Evolutionary conservation across 2,329 filamentous ascomycete species (phyloP).

Genomic region (Periconia sp.): DNA sequence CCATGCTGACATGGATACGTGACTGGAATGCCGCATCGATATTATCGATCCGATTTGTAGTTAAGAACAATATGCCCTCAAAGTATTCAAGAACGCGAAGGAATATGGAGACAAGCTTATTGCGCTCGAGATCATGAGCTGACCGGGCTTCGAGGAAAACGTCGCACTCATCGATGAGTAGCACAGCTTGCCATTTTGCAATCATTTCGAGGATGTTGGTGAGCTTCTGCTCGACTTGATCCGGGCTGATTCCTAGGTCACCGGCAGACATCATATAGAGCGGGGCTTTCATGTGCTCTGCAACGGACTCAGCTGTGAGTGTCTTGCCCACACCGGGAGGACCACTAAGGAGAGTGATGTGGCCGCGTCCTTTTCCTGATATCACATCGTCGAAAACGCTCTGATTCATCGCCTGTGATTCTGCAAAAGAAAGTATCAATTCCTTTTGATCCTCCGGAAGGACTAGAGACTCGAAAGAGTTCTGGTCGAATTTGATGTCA

Average conservation of each 20-base stretch:
- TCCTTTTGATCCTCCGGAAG: constrained; percentile 68
- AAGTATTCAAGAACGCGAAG: constrained; percentile 49
- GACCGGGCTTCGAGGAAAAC: constrained; percentile 63
- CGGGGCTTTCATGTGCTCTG: constrained; percentile 80
- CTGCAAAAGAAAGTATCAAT: constrained; percentile 78
- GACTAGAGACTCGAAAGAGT: constrained; percentile 81
- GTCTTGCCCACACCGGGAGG: constrained; percentile 89
- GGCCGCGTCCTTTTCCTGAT: constrained; percentile 80
- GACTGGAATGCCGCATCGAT: constrained; percentile 42
- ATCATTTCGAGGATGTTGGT: constrained; percentile 56
- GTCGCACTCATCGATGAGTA: constrained; percentile 66
- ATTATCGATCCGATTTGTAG: constrained; percentile 45
- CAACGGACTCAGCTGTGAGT: constrained; percentile 83
- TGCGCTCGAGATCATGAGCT: constrained; percentile 38
- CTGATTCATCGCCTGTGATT: constrained; percentile 77
- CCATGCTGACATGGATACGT: constrained; percentile 8
- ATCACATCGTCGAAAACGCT: constrained; percentile 75
- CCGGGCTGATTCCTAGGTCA: constrained; percentile 56
- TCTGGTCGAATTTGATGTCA: constrained; percentile 82
- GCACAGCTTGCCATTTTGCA: constrained; percentile 57
- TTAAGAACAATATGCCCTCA: constrained; percentile 50
- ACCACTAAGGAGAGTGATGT: constrained; percentile 80
- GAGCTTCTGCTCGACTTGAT: constrained; percentile 53
- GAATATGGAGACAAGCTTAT: constrained; percentile 49
- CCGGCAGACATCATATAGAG: constrained; percentile 83